Percentiles rank a stretch among this genome's conserved stretches.
Conservation (phyloP, 306 rosid genomes). For the Lathyrus tuberosus region DNA sequence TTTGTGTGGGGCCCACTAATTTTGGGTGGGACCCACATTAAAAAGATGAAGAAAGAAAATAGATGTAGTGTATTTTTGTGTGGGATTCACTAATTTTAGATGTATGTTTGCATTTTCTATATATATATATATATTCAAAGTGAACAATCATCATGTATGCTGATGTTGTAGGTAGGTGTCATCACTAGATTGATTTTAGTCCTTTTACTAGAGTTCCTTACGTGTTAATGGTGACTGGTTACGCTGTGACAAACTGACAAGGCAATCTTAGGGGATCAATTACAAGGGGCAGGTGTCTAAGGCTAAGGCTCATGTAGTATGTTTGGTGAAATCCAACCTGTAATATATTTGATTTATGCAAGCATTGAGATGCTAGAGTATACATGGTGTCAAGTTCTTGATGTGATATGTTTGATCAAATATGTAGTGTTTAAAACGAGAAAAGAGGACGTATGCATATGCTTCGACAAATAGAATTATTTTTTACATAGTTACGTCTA, state of each 20-base stretch:
- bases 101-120: too few relatives aligned
- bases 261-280: conserved; percentile 45
- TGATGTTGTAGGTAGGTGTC: conserved; percentile 37
- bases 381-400: not conserved
- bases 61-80: too few relatives aligned
- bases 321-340: conserved; percentile 12
- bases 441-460: not conserved
- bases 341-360: not conserved
- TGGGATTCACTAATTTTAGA: too few relatives aligned
- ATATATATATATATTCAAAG: too few relatives aligned
- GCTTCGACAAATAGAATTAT: conserved; percentile 5
- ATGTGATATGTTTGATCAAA: conserved; percentile 27
- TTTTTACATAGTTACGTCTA: not conserved
- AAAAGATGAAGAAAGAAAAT: too few relatives aligned
- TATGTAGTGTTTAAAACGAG: too few relatives aligned
- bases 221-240: conserved; percentile 21
- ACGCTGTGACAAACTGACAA: conserved; percentile 34
- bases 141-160: not conserved
- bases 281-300: conserved; percentile 45
- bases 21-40: too few relatives aligned
- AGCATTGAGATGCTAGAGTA: too few relatives aligned
- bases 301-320: not conserved
- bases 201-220: too few relatives aligned
- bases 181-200: not conserved
- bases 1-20: too few relatives aligned